Evolutionary conservation across 495 filamentous ascomycete genomes (phyloP).

Genomic region (Hypoxylon intermedium): DNA sequence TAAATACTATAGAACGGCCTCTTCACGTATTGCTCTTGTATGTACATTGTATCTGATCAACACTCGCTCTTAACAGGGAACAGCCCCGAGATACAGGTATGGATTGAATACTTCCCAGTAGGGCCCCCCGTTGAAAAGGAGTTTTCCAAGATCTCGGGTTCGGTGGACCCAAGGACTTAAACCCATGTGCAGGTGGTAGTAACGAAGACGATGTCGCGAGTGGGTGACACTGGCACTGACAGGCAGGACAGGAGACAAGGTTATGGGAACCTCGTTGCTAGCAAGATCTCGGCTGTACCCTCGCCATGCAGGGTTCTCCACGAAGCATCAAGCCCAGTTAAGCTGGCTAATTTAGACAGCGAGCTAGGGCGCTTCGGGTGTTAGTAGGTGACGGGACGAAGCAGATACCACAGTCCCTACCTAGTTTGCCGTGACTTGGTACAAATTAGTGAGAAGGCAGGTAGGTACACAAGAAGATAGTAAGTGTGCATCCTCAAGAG

Average conservation of each 20-base stretch:
- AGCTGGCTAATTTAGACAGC: constrained; percentile 3
- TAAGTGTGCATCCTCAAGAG: no score
- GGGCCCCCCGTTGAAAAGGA: constrained; percentile 24
- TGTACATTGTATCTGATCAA: background rate
- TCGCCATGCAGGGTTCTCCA: constrained; percentile 27
- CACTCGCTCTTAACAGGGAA: constrained; percentile 3
- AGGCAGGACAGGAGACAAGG: constrained; percentile 12
- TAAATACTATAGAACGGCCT: constrained; percentile 8
- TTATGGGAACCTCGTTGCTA: background rate
- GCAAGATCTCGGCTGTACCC: constrained; percentile 31
- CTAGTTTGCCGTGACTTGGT: background rate
- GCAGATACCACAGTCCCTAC: no score
- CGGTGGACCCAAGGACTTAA: constrained; percentile 22
- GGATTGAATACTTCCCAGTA: constrained; percentile 24
- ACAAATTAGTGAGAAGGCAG: background rate
- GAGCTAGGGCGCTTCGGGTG: constrained; percentile 3
- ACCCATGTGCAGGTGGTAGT: constrained; percentile 24
- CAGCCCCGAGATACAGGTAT: constrained; percentile 8
- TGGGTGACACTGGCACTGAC: constrained; percentile 1
- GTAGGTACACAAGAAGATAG: no score
- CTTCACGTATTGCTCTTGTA: background rate
- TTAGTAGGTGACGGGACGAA: no score
- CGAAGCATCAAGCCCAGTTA: constrained; percentile 3
- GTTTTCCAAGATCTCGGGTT: constrained; percentile 30
- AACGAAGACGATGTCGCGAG: constrained; percentile 21